Percentiles rank a stretch among this genome's conserved stretches.
Evolutionary conservation across 257 asterid genomes (phyloP).

Genomic region (Solanum chilense): DNA sequence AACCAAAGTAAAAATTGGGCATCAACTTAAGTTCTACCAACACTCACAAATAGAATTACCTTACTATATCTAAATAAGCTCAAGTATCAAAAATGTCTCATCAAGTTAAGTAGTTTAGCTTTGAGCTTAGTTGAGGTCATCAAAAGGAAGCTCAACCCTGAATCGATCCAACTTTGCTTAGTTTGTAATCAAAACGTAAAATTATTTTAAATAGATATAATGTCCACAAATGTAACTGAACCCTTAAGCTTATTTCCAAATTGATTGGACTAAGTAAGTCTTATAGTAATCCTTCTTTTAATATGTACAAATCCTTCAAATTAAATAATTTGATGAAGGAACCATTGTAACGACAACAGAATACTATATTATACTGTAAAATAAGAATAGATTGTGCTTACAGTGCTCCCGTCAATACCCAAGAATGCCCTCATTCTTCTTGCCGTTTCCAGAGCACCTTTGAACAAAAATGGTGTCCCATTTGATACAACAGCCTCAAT

Average conservation of each 20-base stretch:
- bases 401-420: slow-evolving; percentile 49
- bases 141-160: neutral
- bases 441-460: slow-evolving; percentile 67
- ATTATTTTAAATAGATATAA: neutral
- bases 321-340: neutral
- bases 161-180: neutral
- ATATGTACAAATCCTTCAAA: neutral
- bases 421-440: slow-evolving; percentile 66
- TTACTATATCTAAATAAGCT: neutral
- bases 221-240: neutral
- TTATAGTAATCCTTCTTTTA: neutral
- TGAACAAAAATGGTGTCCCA: slow-evolving; percentile 89
- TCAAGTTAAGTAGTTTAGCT: neutral
- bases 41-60: neutral
- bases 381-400: slow-evolving; percentile 13
- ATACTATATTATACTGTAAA: neutral
- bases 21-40: neutral
- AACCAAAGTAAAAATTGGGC: neutral
- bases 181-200: neutral
- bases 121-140: neutral
- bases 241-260: neutral
- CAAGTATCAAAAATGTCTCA: neutral
- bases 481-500: slow-evolving; percentile 61
- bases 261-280: neutral
- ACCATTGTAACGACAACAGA: neutral